phyloP scores from a whole-genome alignment of 2,329 filamentous ascomycete species.

The Aspergillus fischeri region DNA sequence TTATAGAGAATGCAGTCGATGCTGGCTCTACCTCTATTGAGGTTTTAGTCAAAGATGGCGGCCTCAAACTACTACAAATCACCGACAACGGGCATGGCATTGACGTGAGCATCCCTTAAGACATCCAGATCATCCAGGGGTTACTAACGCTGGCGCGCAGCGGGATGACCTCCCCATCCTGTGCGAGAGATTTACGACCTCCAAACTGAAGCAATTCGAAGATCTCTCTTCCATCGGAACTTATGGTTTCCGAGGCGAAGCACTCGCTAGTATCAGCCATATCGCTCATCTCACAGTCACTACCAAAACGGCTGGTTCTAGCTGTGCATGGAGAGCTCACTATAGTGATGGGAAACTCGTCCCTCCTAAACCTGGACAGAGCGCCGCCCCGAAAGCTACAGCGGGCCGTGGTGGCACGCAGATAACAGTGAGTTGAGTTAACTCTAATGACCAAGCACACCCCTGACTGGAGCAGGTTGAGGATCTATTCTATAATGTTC shows the following conservation, averaged over 20 bases:
- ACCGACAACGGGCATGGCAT: conserved; percentile 97
- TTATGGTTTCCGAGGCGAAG: conserved; percentile 97
- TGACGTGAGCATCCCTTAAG: conserved; percentile 56
- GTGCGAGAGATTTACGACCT: conserved; percentile 95
- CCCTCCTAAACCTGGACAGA: conserved; percentile 82
- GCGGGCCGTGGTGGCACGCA: conserved; percentile 88
- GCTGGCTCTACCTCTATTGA: conserved; percentile 92
- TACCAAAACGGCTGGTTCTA: conserved; percentile 84
- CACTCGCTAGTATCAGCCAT: conserved; percentile 94
- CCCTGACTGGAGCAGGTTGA: conserved; percentile 56
- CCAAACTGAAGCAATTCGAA: conserved; percentile 89
- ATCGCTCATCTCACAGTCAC: conserved; percentile 95
- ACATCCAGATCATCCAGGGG: not conserved
- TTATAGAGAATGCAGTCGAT: conserved; percentile 96
- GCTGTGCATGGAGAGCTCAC: conserved; percentile 83
- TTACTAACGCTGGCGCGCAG: conserved; percentile 43
- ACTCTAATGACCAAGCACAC: not conserved
- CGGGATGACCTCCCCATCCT: conserved; percentile 88
- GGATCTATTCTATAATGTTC: conserved; percentile 95
- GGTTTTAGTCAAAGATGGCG: conserved; percentile 89
- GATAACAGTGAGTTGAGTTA: conserved; percentile 62
- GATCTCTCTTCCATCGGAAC: conserved; percentile 86
- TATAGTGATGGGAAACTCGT: conserved; percentile 79
- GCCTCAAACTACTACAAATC: conserved; percentile 90
- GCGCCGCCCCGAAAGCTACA: conserved; percentile 76